Evolutionary conservation across 2,329 filamentous ascomycete species (phyloP).

Genomic region (Dactylellina haptotyla): DNA sequence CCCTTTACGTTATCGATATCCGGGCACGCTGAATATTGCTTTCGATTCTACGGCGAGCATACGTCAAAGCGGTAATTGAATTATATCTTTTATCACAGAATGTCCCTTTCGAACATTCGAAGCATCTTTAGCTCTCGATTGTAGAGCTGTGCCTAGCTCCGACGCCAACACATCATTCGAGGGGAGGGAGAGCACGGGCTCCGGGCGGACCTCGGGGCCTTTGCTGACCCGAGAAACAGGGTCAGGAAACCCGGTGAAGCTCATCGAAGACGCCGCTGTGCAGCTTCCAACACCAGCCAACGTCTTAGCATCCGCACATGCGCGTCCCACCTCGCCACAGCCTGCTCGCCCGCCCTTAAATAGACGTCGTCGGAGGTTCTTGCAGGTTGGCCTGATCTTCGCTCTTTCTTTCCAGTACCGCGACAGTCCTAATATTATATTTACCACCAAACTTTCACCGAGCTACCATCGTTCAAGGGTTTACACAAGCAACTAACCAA

Average conservation of each 20-base stretch:
- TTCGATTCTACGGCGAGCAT: no score
- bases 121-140: no score
- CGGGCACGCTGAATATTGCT: no score
- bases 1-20: no score
- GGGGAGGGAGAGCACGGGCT: background rate
- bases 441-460: background rate
- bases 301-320: slow-evolving; percentile 8
- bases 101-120: no score
- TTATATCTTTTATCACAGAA: no score
- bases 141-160: no score
- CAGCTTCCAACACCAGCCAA: slow-evolving; percentile 5
- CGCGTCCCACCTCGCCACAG: background rate
- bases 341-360: slow-evolving; percentile 21
- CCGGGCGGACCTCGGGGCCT: slow-evolving; percentile 37
- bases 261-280: no score
- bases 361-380: slow-evolving; percentile 4
- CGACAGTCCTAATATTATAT: background rate
- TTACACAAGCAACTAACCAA: background rate
- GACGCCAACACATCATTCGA: no score
- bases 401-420: background rate
- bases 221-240: slow-evolving; percentile 45
- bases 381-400: background rate
- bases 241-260: slow-evolving; percentile 29
- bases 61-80: no score
- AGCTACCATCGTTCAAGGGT: background rate